Evolutionary conservation across 2,329 filamentous ascomycete genomes (phyloP).

Genomic region (Fusarium sp.): DNA sequence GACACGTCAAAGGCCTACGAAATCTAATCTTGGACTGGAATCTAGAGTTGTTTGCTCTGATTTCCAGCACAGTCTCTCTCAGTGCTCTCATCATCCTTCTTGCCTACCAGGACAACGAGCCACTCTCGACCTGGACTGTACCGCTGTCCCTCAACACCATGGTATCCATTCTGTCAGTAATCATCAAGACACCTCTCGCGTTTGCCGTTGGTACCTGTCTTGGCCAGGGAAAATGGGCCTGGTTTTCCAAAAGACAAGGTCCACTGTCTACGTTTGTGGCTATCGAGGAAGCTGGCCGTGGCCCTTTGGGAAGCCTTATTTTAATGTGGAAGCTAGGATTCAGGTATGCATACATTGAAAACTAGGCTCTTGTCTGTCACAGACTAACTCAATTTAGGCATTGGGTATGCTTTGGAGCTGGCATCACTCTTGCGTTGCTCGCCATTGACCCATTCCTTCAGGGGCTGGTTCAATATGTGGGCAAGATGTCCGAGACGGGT

Average conservation of each 20-base stretch:
- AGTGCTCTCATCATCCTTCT: background rate
- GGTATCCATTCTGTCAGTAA: background rate
- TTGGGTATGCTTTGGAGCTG: slow-evolving; percentile 8
- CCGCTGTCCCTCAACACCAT: background rate
- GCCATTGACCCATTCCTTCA: slow-evolving; percentile 4
- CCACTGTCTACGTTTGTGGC: slow-evolving; percentile 1
- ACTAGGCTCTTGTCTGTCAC: too few species aligned
- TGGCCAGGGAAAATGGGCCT: background rate
- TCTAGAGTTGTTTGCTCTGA: background rate
- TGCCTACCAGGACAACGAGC: background rate
- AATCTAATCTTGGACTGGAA: background rate
- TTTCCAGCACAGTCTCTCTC: background rate
- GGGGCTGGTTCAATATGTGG: background rate
- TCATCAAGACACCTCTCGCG: slow-evolving; percentile 1
- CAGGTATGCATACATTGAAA: background rate
- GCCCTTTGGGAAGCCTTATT: background rate
- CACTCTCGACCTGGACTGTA: background rate
- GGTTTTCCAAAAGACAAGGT: background rate
- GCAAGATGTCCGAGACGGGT: background rate
- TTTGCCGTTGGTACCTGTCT: background rate
- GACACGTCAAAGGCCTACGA: background rate
- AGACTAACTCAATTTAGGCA: background rate
- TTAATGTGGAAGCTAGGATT: background rate
- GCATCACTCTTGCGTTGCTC: background rate
- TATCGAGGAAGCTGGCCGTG: slow-evolving; percentile 8